A percentile compares a stretch with the other conserved stretches of the same genome.
phyloP scores from a whole-genome alignment of 441 rosid species.

The Corymbia calophylla region DNA sequence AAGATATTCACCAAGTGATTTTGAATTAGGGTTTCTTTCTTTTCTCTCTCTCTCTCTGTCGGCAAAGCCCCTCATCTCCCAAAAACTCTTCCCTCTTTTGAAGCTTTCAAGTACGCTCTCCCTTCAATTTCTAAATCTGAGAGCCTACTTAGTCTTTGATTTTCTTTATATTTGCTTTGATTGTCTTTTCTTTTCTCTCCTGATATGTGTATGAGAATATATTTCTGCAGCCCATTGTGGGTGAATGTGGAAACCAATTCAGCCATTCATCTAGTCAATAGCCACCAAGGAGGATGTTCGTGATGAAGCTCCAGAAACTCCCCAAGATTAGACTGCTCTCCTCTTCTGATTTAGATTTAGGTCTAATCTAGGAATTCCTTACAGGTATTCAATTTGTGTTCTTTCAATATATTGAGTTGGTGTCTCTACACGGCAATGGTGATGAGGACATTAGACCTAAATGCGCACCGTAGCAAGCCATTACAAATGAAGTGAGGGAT shows the following conservation, averaged over 20 bases:
- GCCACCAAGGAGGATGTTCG: background rate
- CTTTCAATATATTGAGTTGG: background rate
- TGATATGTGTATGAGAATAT: background rate
- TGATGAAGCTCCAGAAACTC: rapidly evolving
- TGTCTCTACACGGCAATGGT: background rate
- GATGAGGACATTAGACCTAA: background rate
- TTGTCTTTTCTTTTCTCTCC: background rate
- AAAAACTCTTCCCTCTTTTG: background rate
- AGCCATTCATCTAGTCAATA: background rate
- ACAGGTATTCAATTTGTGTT: background rate
- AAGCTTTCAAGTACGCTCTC: background rate
- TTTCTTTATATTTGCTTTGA: no score
- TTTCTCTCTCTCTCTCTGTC: background rate
- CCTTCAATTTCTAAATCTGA: no score
- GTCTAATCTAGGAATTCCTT: background rate
- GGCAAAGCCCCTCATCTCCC: background rate
- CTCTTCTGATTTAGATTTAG: background rate
- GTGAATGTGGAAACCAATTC: background rate
- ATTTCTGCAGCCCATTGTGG: background rate
- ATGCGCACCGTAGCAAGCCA: rapidly evolving
- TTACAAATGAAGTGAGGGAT: background rate
- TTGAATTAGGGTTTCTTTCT: background rate
- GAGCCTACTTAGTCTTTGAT: background rate
- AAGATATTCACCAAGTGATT: background rate
- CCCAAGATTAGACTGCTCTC: background rate